Conservation (phyloP, 148 eudicot genomes). For the Fagopyrum esculentum region DNA sequence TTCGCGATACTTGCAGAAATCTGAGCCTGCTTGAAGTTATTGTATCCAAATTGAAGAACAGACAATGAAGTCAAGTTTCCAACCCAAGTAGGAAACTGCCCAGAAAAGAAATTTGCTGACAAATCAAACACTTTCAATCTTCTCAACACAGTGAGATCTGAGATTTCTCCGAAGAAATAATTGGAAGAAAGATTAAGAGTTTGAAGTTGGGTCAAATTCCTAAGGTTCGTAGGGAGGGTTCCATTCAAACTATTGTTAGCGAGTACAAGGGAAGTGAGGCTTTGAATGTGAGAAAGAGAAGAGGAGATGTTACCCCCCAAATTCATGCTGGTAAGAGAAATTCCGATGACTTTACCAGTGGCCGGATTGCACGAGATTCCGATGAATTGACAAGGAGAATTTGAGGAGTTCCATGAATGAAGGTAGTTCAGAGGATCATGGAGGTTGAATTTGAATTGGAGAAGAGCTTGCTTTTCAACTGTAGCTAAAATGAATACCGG, state of each 20-base stretch:
- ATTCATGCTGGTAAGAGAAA: constrained; percentile 43
- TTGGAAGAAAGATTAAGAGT: constrained; percentile 61
- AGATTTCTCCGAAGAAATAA: constrained; percentile 48
- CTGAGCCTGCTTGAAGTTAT: constrained; percentile 39
- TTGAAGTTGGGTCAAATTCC: constrained; percentile 41
- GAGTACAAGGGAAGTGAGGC: constrained; percentile 45
- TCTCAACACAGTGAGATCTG: constrained; percentile 54
- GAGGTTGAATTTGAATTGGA: constrained; percentile 62
- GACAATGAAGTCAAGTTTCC: constrained; percentile 48
- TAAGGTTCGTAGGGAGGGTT: constrained; percentile 39
- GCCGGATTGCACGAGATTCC: constrained; percentile 58
- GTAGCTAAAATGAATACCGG: constrained; percentile 20
- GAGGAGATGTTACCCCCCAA: constrained; percentile 55
- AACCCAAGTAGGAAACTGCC: constrained; percentile 69
- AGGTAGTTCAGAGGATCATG: constrained; percentile 56
- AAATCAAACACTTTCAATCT: constrained; percentile 59
- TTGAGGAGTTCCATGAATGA: constrained; percentile 53
- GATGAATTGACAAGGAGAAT: constrained; percentile 50
- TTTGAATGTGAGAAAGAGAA: constrained; percentile 41
- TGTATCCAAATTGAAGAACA: constrained; percentile 49
- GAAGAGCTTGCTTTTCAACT: constrained; percentile 30
- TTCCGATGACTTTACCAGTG: constrained; percentile 41
- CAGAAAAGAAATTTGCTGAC: constrained; percentile 48
- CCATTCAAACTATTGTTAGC: constrained; percentile 44
- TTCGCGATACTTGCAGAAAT: constrained; percentile 58